Base-by-base conservation (phyloP, 441 rosid species). In the Daphne laureola region DNA sequence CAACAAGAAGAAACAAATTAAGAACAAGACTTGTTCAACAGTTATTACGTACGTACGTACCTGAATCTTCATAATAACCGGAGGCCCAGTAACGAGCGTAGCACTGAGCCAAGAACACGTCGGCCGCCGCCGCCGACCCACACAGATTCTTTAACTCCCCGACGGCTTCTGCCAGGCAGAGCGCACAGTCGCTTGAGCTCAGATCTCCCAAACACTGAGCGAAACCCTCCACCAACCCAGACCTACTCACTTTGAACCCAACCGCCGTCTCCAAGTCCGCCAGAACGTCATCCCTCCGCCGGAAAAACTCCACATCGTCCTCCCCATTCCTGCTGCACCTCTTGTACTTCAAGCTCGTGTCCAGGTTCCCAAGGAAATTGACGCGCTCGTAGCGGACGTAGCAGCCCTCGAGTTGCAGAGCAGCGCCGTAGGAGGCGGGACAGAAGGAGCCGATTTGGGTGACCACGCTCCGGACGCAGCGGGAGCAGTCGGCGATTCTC, bases 1-100 rank as follows among this genome's bases (percentile, higher is more conserved):
- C 3, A 21, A 21, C 25, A 2, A 21, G 25, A 21, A 21, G 25
- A 21, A 21, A 21, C 1, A 4, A 21, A 21, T 3, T 2, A 21
- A 21, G 25, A n/a, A n/a, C n/a, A n/a, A n/a, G 25, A 0, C 25
- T 21, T 21, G 1, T 21, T 21, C 25, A 2, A 21, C 1, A 3
- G 1, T 18, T 1, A 18, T 18, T 18, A 3, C 1, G 1, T 18
- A 18, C 23, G 3, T 1, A 3, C 23, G 3, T 18, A 31, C 38
- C 38, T 31, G 38, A 31, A 31, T 61, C 58, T 65, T 83, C 84
- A 36, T 82, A 86, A 71, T 84, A 82, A 59, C 95, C 98, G 14
- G 93, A 82, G 2, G 87, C 91, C 96, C 88, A 84, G 64, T 81
- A 84, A 14, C 76, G 73, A 41, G 79, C 84, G 53, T 79, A 81